Conservation (phyloP, 2,329 filamentous ascomycete genomes). For the Xylaria digitata region DNA sequence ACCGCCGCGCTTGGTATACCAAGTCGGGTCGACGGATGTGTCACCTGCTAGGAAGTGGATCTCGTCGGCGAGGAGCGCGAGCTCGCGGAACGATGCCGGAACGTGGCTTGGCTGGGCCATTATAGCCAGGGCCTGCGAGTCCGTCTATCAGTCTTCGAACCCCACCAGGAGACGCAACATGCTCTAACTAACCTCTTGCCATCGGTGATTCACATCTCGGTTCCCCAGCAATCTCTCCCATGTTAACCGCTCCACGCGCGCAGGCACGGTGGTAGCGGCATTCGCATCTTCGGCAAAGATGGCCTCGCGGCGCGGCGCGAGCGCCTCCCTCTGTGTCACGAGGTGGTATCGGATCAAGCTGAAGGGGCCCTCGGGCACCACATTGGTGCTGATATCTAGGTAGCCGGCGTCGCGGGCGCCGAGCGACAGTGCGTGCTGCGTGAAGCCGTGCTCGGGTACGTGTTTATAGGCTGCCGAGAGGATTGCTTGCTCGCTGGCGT, state of each 20-base stretch:
- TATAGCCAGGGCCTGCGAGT: slow-evolving; percentile 79
- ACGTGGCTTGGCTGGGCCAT: slow-evolving; percentile 89
- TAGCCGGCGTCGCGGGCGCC: slow-evolving; percentile 88
- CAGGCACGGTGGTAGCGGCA: slow-evolving; percentile 51
- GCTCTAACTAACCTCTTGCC: slow-evolving; percentile 78
- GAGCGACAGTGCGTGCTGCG: slow-evolving; percentile 74
- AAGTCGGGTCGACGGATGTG: slow-evolving; percentile 80
- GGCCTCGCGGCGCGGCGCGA: slow-evolving; percentile 58
- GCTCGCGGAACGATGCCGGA: slow-evolving; percentile 79
- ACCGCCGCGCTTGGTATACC: slow-evolving; percentile 78
- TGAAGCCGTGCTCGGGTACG: slow-evolving; percentile 86
- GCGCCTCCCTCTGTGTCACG: slow-evolving; percentile 70
- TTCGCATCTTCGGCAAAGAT: slow-evolving; percentile 52
- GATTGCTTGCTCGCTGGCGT: slow-evolving; percentile 76
- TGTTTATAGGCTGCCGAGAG: slow-evolving; percentile 83
- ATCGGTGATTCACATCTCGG: slow-evolving; percentile 75
- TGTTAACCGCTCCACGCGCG: slow-evolving; percentile 76
- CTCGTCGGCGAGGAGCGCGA: slow-evolving; percentile 87
- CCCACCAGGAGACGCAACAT: background rate
- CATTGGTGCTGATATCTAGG: slow-evolving; percentile 84
- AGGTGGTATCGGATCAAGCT: slow-evolving; percentile 85
- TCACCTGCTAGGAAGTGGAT: slow-evolving; percentile 91
- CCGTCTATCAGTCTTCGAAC: background rate
- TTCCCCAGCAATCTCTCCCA: slow-evolving; percentile 85
- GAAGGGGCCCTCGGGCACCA: slow-evolving; percentile 84